Base-by-base conservation (phyloP, 1,284 basidiomycete genomes). In the Puccinia coronata region DNA sequence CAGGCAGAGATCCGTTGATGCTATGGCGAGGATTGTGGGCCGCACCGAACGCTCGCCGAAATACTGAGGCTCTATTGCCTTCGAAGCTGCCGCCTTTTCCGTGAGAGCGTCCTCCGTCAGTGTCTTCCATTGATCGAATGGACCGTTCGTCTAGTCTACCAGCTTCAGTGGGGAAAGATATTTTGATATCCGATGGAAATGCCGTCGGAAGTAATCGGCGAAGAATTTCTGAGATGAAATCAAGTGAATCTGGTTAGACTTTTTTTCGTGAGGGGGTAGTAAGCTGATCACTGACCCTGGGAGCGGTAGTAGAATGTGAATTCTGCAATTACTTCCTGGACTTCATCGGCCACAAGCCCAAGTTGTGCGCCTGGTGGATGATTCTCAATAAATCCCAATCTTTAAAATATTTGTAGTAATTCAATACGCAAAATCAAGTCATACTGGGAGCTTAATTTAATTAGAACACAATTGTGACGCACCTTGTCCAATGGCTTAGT, bases 401-500 rank as follows among this genome's bases (percentile, higher is more conserved):
- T 80, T 20, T 11, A 12, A 18, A 41, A 8, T 2, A 20, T 25
- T 5, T 11, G 25, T n/a, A 12, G 49, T 36, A 25, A 49, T 59
- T 61, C 20, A 75, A 34, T 11, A 9, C 34, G 20, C 23, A 36
- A n/a, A 65, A 34, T 41, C 20, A 23, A 47, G 34, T 31, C 2
- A 25, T 41, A 34, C 6, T 12, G 34, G 51, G 31, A 23, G 59
- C 11, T 34, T 5, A 14, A 14, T n/a, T n/a, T n/a, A n/a, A n/a
- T n/a, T n/a, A n/a, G n/a, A n/a, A n/a, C n/a, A 14, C 34, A 55
- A 1, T 31, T n/a, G 18, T 57, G 8, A 72, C 53, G 47, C 0
- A 80, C 78, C 70, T 80, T 12, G 78, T 80, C 78, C 78, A 80
- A 65, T 80, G 78, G 69, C 78, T 80, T 9, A 80, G 3, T 49